Evolutionary conservation across 1,284 basidiomycete species (phyloP).

Genomic region (Salmacisia buchloeana): DNA sequence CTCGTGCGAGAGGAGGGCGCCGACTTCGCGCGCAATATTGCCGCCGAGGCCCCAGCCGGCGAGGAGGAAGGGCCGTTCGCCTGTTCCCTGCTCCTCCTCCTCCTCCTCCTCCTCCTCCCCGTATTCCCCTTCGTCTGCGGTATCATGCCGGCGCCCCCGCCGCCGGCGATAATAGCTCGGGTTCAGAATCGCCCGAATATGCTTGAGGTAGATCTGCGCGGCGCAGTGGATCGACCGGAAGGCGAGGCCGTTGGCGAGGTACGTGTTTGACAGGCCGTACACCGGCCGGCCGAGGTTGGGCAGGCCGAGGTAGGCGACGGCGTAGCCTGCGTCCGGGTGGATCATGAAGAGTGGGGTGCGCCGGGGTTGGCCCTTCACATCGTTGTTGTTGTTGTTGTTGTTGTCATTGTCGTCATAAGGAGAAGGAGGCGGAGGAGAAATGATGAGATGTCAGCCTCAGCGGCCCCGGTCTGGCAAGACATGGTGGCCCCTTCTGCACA

Average conservation of each 20-base stretch:
- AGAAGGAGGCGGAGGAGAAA: too few species aligned
- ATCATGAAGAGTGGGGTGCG: background rate
- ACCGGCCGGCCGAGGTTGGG: background rate
- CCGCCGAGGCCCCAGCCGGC: constrained; percentile 4
- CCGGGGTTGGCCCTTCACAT: too few species aligned
- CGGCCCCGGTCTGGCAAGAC: too few species aligned
- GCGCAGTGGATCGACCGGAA: background rate
- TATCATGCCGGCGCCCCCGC: too few species aligned
- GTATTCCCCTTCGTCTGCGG: too few species aligned
- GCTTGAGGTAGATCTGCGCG: background rate
- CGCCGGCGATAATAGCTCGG: too few species aligned
- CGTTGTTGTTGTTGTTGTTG: too few species aligned
- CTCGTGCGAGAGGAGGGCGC: background rate
- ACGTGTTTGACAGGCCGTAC: background rate
- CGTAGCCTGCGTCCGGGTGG: constrained; percentile 1
- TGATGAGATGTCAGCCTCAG: too few species aligned
- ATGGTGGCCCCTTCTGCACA: too few species aligned
- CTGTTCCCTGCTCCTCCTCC: too few species aligned
- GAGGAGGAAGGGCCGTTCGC: background rate
- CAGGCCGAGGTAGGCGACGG: background rate
- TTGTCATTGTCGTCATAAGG: too few species aligned
- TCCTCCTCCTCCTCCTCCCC: too few species aligned
- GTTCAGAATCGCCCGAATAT: background rate
- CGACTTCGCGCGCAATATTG: constrained; percentile 4
- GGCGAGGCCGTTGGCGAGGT: background rate